Conservation (phyloP, 768 basidiomycete species). For the Mycena maculata region DNA sequence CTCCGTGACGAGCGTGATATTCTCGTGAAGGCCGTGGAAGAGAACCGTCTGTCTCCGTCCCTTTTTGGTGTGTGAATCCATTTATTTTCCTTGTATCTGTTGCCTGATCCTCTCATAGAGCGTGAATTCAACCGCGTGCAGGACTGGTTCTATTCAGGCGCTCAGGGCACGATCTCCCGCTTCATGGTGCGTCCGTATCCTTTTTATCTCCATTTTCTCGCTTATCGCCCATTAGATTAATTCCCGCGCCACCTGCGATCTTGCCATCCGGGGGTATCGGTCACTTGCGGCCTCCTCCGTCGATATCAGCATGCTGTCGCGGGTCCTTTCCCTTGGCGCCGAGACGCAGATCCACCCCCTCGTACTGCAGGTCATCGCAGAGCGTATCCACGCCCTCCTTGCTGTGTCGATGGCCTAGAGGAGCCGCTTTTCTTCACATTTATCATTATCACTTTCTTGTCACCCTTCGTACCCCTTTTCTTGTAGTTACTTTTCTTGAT, state of each 20-base stretch:
- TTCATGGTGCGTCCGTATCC: neutral
- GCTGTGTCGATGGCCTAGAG: no score
- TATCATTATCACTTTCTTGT: no score
- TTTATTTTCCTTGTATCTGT: neutral
- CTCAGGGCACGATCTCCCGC: neutral
- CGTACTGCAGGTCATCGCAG: neutral
- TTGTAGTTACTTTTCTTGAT: no score
- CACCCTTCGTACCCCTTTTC: no score
- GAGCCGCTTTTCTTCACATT: no score
- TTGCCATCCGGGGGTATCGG: neutral
- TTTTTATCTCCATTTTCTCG: neutral
- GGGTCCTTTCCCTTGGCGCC: neutral
- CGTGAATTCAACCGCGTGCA: neutral
- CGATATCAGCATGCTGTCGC: neutral
- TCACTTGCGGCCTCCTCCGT: neutral
- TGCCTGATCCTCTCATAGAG: neutral
- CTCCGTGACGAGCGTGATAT: neutral
- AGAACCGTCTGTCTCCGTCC: neutral
- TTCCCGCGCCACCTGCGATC: neutral
- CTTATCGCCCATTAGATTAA: neutral
- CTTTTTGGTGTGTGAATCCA: neutral
- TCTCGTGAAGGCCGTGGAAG: neutral
- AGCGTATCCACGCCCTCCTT: neutral
- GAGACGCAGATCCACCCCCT: neutral
- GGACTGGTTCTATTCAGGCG: neutral